Percentiles rank a stretch among this genome's conserved stretches.
These are phyloP conservation scores for Venturia carpophila DNA, from an alignment of 2,329 filamentous ascomycete species.

Conservation along the genomic window DNA sequence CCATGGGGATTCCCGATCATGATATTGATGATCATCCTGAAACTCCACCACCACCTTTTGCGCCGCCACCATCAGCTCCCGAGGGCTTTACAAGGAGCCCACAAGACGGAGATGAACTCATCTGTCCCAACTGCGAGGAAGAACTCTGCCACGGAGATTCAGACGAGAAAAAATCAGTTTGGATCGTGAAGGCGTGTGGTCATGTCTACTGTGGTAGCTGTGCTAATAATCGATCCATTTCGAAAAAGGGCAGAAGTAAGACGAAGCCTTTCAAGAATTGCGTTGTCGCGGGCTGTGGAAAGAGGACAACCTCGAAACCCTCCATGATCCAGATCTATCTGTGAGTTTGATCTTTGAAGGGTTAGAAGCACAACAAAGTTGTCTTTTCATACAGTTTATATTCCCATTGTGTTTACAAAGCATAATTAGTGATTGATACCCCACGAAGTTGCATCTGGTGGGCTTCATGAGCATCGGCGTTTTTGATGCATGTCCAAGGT, in stretches of 20 bases:
- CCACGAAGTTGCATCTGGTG: background rate
- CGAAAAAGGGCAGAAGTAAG: conserved; percentile 34
- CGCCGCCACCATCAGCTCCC: conserved; percentile 49
- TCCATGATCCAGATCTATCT: conserved; percentile 37
- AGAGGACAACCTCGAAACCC: conserved; percentile 28
- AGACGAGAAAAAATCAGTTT: conserved; percentile 72
- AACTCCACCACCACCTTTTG: conserved; percentile 27
- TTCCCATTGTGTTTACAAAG: background rate
- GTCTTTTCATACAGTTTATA: background rate
- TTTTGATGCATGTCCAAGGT: background rate
- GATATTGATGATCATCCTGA: conserved; percentile 21
- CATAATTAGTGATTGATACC: conserved; percentile 1
- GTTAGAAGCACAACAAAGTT: background rate
- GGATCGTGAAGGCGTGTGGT: conserved; percentile 83
- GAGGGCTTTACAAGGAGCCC: conserved; percentile 77
- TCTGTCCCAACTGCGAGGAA: conserved; percentile 80
- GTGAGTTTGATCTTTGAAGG: conserved; percentile 20
- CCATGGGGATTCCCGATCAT: conserved; percentile 28
- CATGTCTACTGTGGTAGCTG: conserved; percentile 64
- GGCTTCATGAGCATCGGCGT: background rate
- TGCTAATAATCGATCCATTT: conserved; percentile 32
- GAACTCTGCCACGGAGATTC: conserved; percentile 70
- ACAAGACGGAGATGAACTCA: conserved; percentile 60
- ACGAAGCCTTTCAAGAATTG: conserved; percentile 38
- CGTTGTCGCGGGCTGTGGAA: conserved; percentile 38